Percentiles rank a stretch among this genome's conserved stretches.
Conservation (phyloP, 768 basidiomycete genomes). For the Termitomyces titanicus region DNA sequence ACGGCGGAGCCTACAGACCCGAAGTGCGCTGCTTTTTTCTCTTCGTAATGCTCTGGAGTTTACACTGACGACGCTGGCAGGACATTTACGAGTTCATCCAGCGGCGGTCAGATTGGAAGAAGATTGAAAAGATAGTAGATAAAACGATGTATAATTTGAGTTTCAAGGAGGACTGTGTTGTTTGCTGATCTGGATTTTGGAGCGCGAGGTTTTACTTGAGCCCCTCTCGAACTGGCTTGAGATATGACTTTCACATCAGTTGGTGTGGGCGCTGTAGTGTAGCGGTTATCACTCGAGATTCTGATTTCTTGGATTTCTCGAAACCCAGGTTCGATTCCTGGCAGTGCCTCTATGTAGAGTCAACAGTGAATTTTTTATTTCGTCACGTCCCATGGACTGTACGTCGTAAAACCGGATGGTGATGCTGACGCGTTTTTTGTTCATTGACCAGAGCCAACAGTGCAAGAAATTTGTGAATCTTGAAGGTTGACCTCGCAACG, state of each 20-base stretch:
- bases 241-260: no score
- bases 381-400: no score
- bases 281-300: constrained; percentile 28
- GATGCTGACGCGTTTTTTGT: no score
- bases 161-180: constrained; percentile 87
- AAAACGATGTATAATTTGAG: constrained; percentile 93
- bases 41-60: not conserved
- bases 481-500: no score
- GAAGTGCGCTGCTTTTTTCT: constrained; percentile 54
- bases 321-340: no score
- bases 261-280: constrained; percentile 24
- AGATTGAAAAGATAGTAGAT: constrained; percentile 94
- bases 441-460: no score
- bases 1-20: constrained; percentile 91
- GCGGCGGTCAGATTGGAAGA: constrained; percentile 95
- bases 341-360: no score
- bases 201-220: no score
- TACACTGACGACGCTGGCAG: constrained; percentile 24
- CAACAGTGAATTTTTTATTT: no score
- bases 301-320: constrained; percentile 5
- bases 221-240: no score
- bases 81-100: constrained; percentile 98
- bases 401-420: no score
- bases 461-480: no score
- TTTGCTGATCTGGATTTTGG: constrained; percentile 26